Base-by-base conservation (phyloP, 805 yeast genomes). In the Scheffersomyces lignosus region DNA sequence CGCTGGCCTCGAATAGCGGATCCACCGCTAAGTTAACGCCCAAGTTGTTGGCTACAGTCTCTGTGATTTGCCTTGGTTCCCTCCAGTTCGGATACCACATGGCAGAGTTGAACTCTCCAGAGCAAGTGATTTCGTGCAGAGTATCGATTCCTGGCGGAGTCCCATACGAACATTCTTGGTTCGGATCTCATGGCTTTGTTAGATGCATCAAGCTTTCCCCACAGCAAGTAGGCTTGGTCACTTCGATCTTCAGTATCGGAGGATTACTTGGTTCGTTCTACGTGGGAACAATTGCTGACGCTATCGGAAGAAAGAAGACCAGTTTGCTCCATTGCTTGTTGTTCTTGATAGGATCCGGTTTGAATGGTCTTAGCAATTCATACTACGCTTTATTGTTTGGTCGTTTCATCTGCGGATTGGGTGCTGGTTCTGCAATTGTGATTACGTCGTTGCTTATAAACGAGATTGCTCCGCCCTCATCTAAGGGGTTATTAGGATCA, bases 51-150 rank as follows among this genome's bases (percentile, higher is more conserved):
- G 37, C 60, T 7, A 61, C 80, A 2, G 76, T 78, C 1, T 53
- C 72, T 1, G 78, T 85, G 9, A 79, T 82, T 4, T 85, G 95
- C 47, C 53, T 88, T 16, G 89, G 90, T 2, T 78, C 95, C 2
- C 67, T 90, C 9, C 97, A 89, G 59, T 93, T 83, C 59, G 99
- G 99, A 1, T 88, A 86, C 58, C 98, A 93, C 58, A 82, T 91
- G 83, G 83, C 96, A 1, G 97, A 90, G 58, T 71, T 91, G 56
- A 91, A 91, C 62, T 95, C 96, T 5, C 96, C 97, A 0, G 85
- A 84, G 39, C 73, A 75, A 10, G 75, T 78, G 22, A 69, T 88
- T 32, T 74, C 86, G 8, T 87, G 96, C 53, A 59, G 53, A 16
- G 43, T 39, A 3, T 41, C 55, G 4, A 48, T 44, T 5, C 72